These are phyloP conservation scores for Solanum pennellii DNA, from an alignment of 257 asterid genomes.

Conservation along the genomic window DNA sequence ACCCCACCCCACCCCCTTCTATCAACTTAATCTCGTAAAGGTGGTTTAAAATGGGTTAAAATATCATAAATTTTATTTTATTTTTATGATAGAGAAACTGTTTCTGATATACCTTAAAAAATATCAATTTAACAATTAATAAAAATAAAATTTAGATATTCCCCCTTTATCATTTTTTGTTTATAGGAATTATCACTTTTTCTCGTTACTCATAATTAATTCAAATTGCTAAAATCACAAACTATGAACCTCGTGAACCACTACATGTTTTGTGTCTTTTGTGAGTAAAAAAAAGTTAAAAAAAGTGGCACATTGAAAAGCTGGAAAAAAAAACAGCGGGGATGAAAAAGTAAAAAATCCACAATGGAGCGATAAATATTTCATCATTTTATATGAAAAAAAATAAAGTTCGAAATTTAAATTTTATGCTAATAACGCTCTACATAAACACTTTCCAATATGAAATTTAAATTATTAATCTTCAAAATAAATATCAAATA, in stretches of 20 bases:
- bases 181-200: neutral
- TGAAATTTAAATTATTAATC: neutral
- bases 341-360: neutral
- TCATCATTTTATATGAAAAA: neutral
- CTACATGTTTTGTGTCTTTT: neutral
- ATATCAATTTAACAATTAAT: too few species aligned
- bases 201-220: neutral
- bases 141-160: neutral
- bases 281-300: neutral
- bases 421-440: neutral
- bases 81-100: fast-evolving
- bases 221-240: neutral
- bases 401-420: fast-evolving
- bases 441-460: neutral
- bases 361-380: neutral
- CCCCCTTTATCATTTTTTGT: neutral
- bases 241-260: neutral
- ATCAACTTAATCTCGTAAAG: neutral
- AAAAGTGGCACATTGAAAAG: neutral
- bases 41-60: neutral
- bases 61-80: neutral
- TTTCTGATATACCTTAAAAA: neutral
- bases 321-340: too few species aligned
- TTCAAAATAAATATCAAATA: neutral
- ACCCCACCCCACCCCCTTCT: neutral